Evolutionary conservation across 768 basidiomycete species (phyloP).

Genomic region (Termitomyces sp.): DNA sequence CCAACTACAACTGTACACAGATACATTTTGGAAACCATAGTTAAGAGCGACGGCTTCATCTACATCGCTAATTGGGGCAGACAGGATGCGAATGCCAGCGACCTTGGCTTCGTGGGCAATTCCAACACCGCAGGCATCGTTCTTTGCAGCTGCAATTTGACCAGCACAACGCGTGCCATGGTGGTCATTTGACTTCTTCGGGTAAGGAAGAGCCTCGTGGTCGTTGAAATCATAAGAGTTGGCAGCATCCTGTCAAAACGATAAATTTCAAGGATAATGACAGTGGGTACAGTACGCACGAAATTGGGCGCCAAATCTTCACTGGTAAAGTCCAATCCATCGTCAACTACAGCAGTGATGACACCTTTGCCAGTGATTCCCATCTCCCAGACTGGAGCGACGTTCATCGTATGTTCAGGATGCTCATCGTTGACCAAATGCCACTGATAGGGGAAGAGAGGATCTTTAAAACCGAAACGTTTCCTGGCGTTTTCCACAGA

Average conservation of each 20-base stretch:
- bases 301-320: slow-evolving; percentile 89
- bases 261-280: not conserved
- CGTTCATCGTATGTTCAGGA: slow-evolving; percentile 86
- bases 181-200: slow-evolving; percentile 81
- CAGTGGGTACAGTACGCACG: slow-evolving; percentile 48
- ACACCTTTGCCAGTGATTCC: slow-evolving; percentile 87
- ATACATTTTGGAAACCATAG: slow-evolving; percentile 86
- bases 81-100: slow-evolving; percentile 94
- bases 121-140: slow-evolving; percentile 91
- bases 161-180: slow-evolving; percentile 99
- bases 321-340: slow-evolving; percentile 88
- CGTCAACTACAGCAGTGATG: slow-evolving; percentile 87
- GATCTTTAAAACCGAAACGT: slow-evolving; percentile 72
- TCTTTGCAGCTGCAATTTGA: slow-evolving; percentile 90
- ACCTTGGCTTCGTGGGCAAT: slow-evolving; percentile 89
- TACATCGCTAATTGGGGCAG: slow-evolving; percentile 87
- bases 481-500: slow-evolving; percentile 47
- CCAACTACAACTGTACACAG: slow-evolving; percentile 96
- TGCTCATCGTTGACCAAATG: slow-evolving; percentile 88
- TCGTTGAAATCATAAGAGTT: slow-evolving; percentile 97
- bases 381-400: slow-evolving; percentile 87
- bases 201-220: slow-evolving; percentile 81
- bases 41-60: slow-evolving; percentile 96
- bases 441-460: slow-evolving; percentile 86
- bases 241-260: slow-evolving; percentile 59